A percentile compares a stretch with the other conserved stretches of the same genome.
phyloP scores from a whole-genome alignment of 352 stramenopile species.

The Globisporangium paddicum region DNA sequence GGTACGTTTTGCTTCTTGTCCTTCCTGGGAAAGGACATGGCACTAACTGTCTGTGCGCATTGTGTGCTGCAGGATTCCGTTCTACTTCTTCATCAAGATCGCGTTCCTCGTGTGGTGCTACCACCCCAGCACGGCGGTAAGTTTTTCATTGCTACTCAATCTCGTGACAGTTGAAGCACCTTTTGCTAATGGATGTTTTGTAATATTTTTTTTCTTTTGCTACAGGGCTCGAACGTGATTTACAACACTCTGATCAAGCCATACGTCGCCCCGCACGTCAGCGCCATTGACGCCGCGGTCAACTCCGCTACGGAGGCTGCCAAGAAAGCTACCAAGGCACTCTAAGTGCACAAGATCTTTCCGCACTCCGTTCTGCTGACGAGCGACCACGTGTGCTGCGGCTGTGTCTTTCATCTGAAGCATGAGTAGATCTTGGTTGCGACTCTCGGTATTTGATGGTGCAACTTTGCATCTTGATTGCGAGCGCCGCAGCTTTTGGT shows the following conservation, averaged over 20 bases:
- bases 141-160: neutral
- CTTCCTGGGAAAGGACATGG: neutral
- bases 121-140: constrained; percentile 68
- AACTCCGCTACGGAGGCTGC: constrained; percentile 47
- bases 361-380: neutral
- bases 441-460: neutral
- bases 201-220: neutral
- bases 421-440: neutral
- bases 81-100: constrained; percentile 89
- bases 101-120: constrained; percentile 84
- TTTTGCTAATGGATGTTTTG: neutral
- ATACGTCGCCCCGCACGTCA: constrained; percentile 70
- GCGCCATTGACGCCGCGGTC: constrained; percentile 57
- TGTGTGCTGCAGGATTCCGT: constrained; percentile 54
- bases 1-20: constrained; percentile 25
- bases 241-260: constrained; percentile 84
- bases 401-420: neutral
- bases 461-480: neutral
- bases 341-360: constrained; percentile 19
- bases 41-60: neutral
- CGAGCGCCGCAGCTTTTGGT: neutral
- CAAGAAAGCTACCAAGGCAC: constrained; percentile 38
- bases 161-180: neutral
- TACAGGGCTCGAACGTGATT: constrained; percentile 73
- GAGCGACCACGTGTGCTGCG: neutral